Base-by-base conservation (phyloP, 495 filamentous ascomycete species). In the Cercophora scortea region DNA sequence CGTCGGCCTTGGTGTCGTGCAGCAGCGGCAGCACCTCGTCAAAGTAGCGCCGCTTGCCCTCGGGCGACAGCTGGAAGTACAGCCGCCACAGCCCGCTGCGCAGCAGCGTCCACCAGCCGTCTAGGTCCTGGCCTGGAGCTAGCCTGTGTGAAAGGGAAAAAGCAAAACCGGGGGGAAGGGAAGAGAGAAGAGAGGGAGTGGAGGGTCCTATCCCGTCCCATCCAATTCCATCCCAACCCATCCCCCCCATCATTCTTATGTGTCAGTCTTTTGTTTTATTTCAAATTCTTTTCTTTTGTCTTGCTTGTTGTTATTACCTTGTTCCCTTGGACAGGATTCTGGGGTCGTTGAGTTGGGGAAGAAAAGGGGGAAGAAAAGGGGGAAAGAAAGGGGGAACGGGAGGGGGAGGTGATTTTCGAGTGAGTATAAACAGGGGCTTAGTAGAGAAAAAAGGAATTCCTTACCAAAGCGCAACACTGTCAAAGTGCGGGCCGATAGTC, bases 381-480 rank as follows among this genome's bases (percentile, higher is more conserved):
- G 5, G 17, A 45, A 45, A 36, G 34, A 36, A 36, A 36, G 36
- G 13, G 9, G 8, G 10, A 38, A 7, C 10, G 13, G 36, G 9
- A 2, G 8, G 32, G 11, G 3, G 17, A 18, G 43, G n/a, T n/a
- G n/a, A n/a, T n/a, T n/a, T n/a, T n/a, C n/a, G n/a, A n/a, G n/a
- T n/a, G n/a, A n/a, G n/a, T n/a, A n/a, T 12, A 33, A 45, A 44
- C 45, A 42, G 25, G 25, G 25, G 25, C 25, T 25, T 2, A 25
- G 25, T 25, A 10, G n/a, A 40, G 41, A 48, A 42, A 3, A 34
- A 11, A 49, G 32, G 32, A 18, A 9, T 42, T 52, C 45, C 82
- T 66, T 75, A 90, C 87, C 87, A 92, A 38, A 92, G 74, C 52
- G 85, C 86, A 49, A 90, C 84, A 51, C 77, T 79, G 61, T 86